Evolutionary conservation across 2,329 filamentous ascomycete genomes (phyloP).

Genomic region (Phyllosticta ampelicida): DNA sequence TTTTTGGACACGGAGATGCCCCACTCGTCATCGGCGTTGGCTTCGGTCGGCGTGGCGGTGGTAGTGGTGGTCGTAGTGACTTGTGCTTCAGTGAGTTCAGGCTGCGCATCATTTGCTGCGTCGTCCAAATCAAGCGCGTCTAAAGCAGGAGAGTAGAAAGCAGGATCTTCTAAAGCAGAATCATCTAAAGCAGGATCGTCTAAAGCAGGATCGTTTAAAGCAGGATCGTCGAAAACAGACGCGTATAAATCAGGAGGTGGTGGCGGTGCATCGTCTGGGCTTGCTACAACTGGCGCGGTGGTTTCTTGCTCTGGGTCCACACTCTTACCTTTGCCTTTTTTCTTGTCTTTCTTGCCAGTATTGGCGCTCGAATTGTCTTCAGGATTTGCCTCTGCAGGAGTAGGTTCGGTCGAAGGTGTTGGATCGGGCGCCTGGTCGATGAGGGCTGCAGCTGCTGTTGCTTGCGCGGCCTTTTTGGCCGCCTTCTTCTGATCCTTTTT

Average conservation of each 20-base stretch:
- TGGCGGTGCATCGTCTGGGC: background rate
- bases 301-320: background rate
- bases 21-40: constrained; percentile 1
- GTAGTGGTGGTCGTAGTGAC: background rate
- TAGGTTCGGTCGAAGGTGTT: constrained; percentile 16
- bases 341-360: constrained; percentile 8
- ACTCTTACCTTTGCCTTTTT: constrained; percentile 10
- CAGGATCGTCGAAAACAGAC: background rate
- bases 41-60: background rate
- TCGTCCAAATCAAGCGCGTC: constrained; percentile 13
- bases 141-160: constrained; percentile 14
- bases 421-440: constrained; percentile 14
- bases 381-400: constrained; percentile 11
- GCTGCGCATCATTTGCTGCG: constrained; percentile 8
- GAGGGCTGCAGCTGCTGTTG: background rate
- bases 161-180: background rate
- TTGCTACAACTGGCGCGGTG: background rate
- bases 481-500: constrained; percentile 26
- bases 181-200: background rate
- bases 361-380: constrained; percentile 1
- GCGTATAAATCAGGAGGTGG: background rate
- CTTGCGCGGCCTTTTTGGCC: constrained; percentile 23
- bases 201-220: background rate
- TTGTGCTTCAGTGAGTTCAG: constrained; percentile 1
- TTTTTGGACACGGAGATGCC: constrained; percentile 14